Base-by-base conservation (phyloP, 1,284 basidiomycete species). In the Puccinia horiana region DNA sequence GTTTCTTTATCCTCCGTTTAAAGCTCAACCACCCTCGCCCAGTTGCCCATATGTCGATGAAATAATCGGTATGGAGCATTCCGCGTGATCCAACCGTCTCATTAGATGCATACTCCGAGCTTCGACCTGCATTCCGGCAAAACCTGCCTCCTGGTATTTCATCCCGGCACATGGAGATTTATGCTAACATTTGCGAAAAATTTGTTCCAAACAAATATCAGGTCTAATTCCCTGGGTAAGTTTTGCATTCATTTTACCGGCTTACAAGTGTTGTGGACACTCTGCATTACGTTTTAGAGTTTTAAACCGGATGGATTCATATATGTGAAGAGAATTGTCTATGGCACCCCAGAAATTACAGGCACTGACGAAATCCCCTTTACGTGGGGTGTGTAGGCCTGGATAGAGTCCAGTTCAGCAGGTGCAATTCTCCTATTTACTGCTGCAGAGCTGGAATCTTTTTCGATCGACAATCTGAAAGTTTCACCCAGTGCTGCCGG, bases 371-470 rank as follows among this genome's bases (percentile, higher is more conserved):
- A 5, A 37, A 37, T 12, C 12, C 5, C 18, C 14, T 72, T 44
- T 40, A 11, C 16, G 20, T 23, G 26, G 63, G 47, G 2, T 49
- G 9, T 72, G 12, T 35, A 81, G 79, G 79, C 79, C 0, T 81
- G 79, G 79, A 73, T 81, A 56, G 79, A 81, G 44, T 70, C 79
- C 18, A 74, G 52, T 20, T 74, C 79, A 61, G 52, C 79, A 52
- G 79, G 79, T 8, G 79, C 79, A 56, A 81, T 81, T 52, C 70
- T 81, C 32, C 37, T 81, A 29, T 81, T 81, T 65, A 81, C 79
- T 23, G 69, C 79, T n/a, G 79, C 79, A 35, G 79, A 81, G 40
- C 37, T 81, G 37, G 79, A 81, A 42, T 81, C 79, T 20, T 44
- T 81, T 65, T 73, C 70, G 12, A n/a, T 81, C 42, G 42, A 44